These are phyloP conservation scores for Truncatella angustata DNA, from an alignment of 2,329 filamentous ascomycete genomes.

Conservation along the genomic window DNA sequence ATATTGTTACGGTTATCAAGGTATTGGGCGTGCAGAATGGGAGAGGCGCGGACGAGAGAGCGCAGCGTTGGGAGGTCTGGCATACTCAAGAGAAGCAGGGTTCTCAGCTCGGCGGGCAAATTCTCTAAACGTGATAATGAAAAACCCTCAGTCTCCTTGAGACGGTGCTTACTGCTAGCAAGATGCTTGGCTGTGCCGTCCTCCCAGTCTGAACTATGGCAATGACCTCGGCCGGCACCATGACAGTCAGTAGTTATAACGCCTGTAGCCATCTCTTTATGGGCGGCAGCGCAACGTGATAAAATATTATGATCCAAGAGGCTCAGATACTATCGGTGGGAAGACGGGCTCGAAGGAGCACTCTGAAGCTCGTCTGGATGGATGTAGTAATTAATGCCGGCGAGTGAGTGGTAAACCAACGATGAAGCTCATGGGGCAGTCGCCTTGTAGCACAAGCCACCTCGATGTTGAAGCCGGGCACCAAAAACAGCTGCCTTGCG, in stretches of 20 bases:
- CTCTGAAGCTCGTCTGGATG: background rate
- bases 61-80: conserved; percentile 15
- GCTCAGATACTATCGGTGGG: background rate
- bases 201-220: background rate
- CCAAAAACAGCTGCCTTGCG: background rate
- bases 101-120: conserved; percentile 11
- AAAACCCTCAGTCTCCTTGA: background rate
- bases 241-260: background rate
- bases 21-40: conserved; percentile 19
- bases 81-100: conserved; percentile 14
- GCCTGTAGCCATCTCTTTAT: background rate
- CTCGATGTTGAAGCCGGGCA: background rate
- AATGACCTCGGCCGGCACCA: background rate
- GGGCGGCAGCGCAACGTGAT: background rate
- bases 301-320: background rate
- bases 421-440: background rate
- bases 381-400: background rate
- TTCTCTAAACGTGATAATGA: conserved; percentile 8
- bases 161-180: background rate
- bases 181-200: background rate
- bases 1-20: conserved; percentile 15
- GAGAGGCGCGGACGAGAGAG: conserved; percentile 17
- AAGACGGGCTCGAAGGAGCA: background rate
- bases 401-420: background rate
- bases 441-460: background rate